phyloP scores from a whole-genome alignment of 495 filamentous ascomycete genomes.

The Neurospora pannonica region DNA sequence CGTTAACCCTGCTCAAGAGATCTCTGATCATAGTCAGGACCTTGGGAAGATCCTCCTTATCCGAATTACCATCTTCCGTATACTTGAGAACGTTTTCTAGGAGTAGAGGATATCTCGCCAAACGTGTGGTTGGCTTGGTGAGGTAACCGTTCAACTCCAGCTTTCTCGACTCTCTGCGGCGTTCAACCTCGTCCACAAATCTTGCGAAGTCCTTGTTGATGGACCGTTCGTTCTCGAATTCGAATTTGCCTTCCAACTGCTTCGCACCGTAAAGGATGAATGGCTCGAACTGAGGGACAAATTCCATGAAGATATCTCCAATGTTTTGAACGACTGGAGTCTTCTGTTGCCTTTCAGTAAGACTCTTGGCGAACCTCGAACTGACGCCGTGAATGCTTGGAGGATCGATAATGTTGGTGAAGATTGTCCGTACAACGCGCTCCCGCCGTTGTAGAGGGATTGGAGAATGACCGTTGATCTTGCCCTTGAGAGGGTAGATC shows the following conservation, averaged over 20 bases:
- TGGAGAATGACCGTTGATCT: slow-evolving; percentile 56
- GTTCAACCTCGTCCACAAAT: slow-evolving; percentile 95
- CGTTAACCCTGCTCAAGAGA: slow-evolving; percentile 78
- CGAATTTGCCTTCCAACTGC: slow-evolving; percentile 92
- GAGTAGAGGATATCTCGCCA: slow-evolving; percentile 89
- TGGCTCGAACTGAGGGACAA: slow-evolving; percentile 82
- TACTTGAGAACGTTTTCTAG: slow-evolving; percentile 88
- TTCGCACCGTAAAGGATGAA: slow-evolving; percentile 97
- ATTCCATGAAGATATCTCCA: slow-evolving; percentile 91
- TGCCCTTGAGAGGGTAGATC: slow-evolving; percentile 81
- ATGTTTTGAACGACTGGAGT: slow-evolving; percentile 78
- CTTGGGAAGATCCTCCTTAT: slow-evolving; percentile 83
- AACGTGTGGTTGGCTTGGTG: slow-evolving; percentile 93
- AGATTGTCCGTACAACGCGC: slow-evolving; percentile 86
- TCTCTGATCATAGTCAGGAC: slow-evolving; percentile 79
- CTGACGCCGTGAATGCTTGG: slow-evolving; percentile 78
- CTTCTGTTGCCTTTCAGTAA: slow-evolving; percentile 87
- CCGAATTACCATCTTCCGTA: slow-evolving; percentile 75
- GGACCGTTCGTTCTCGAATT: slow-evolving; percentile 92
- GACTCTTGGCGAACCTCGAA: slow-evolving; percentile 69
- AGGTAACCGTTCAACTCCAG: slow-evolving; percentile 96
- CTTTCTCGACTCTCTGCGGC: slow-evolving; percentile 92
- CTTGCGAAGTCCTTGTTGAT: slow-evolving; percentile 76
- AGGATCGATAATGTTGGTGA: slow-evolving; percentile 83
- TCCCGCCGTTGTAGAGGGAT: slow-evolving; percentile 85